Base-by-base conservation (phyloP, 2,329 filamentous ascomycete genomes). In the Phyllosticta paracitricarpa region DNA sequence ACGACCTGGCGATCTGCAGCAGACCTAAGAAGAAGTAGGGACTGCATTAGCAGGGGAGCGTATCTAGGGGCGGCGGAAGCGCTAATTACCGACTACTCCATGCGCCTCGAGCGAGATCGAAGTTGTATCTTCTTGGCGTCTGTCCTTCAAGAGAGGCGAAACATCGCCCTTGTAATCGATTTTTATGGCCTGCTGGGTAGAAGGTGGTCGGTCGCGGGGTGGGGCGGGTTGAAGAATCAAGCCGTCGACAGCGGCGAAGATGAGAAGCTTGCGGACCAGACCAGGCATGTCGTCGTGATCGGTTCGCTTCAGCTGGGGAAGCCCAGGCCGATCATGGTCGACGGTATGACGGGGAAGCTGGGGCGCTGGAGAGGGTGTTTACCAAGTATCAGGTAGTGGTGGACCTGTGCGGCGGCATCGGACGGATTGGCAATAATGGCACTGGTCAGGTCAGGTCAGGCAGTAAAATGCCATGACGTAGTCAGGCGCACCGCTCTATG, bases 161-260 rank as follows among this genome's bases (percentile, higher is more conserved):
- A 87, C 79, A 61, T 79, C 79, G 51, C 78, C 83, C 66, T 80
- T 81, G 71, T 95, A 96, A 67, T 85, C 85, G 65, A 96, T 82
- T 68, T 84, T 85, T 59, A 91, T 79, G 24, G 85, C 79, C 63
- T 81, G 78, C 63, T 71, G 69, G 40, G 73, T 75, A 60, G 77
- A 71, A 26, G 82, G 75, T 51, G 83, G 81, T 69, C 85, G 82
- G 69, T 75, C 72, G 68, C 84, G 72, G 66, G 78, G 71, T 19
- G 83, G 80, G 30, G 88, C 77, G 26, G 89, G 87, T 69, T 94
- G 89, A 54, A 97, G 81, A 65, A 96, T 79, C 58, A 97, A 81
- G 62, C 91, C 91, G 70, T 97, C 91, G 59, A 87, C 84, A 26
- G 90, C 86, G 61, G 91, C 90, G 74, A 87, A 87, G 66, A 96